Evolutionary conservation across 2,329 filamentous ascomycete genomes (phyloP).

Genomic region (Stylonectria norvegica): DNA sequence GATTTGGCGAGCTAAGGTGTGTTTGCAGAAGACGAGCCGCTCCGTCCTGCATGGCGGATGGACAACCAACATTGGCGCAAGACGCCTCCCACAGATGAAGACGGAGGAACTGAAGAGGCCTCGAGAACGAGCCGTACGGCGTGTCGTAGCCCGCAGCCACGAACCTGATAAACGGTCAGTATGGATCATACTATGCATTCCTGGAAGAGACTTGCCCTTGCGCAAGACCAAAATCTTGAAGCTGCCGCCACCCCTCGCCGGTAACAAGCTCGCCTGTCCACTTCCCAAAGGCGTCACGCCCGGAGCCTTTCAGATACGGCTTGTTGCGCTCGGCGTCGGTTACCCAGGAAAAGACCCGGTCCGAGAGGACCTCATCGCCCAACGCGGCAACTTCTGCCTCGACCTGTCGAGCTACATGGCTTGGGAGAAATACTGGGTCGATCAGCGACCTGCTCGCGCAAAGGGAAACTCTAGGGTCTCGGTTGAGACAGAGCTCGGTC

Average conservation of each 20-base stretch:
- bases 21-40: slow-evolving; percentile 50
- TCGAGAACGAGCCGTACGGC: slow-evolving; percentile 46
- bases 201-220: slow-evolving; percentile 43
- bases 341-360: slow-evolving; percentile 53
- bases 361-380: slow-evolving; percentile 51
- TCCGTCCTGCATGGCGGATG: slow-evolving; percentile 65
- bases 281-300: slow-evolving; percentile 60
- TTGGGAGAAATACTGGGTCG: slow-evolving; percentile 47
- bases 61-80: slow-evolving; percentile 60
- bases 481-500: not conserved
- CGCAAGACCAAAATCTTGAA: slow-evolving; percentile 56
- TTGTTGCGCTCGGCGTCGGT: slow-evolving; percentile 64
- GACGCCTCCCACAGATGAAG: slow-evolving; percentile 58
- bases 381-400: slow-evolving; percentile 45
- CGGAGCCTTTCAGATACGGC: slow-evolving; percentile 55
- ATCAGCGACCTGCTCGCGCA: slow-evolving; percentile 2
- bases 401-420: slow-evolving; percentile 36
- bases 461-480: not conserved
- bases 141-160: slow-evolving; percentile 59
- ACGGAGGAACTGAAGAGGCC: slow-evolving; percentile 57
- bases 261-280: slow-evolving; percentile 59
- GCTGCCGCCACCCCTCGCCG: slow-evolving; percentile 61
- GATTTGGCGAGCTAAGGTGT: slow-evolving; percentile 36
- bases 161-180: slow-evolving; percentile 34
- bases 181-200: not conserved